Conservation (phyloP, 441 rosid species). For the Cnidoscolus chayamansa region DNA sequence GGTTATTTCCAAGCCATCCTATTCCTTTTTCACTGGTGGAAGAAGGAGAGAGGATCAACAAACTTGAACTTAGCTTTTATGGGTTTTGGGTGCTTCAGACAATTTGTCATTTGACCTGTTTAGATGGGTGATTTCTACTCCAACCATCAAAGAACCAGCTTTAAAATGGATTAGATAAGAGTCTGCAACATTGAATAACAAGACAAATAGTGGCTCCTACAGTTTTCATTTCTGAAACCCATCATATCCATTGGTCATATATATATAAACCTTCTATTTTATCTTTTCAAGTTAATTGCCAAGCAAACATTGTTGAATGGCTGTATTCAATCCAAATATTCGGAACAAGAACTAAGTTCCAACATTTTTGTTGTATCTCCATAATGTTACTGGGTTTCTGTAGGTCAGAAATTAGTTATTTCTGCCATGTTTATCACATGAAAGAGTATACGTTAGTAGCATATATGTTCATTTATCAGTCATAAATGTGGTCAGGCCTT, state of each 20-base stretch:
- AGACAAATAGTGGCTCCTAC: slow-evolving; percentile 50
- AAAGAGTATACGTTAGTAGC: neutral
- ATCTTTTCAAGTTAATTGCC: neutral
- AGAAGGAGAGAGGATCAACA: too few species aligned
- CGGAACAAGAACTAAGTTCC: neutral
- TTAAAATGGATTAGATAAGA: slow-evolving; percentile 51
- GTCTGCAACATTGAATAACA: slow-evolving; percentile 54
- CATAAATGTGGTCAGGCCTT: neutral
- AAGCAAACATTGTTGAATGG: neutral
- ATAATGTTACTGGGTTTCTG: neutral
- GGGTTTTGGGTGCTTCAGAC: slow-evolving; percentile 31
- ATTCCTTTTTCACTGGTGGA: too few species aligned
- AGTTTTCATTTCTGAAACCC: slow-evolving; percentile 31
- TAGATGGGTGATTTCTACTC: slow-evolving; percentile 53
- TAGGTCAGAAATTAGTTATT: neutral
- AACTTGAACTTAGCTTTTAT: too few species aligned
- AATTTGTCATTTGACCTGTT: slow-evolving; percentile 72
- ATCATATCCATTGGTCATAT: neutral
- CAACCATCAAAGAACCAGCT: slow-evolving; percentile 55
- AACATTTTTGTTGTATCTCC: neutral
- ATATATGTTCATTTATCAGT: neutral
- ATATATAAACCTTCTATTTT: neutral
- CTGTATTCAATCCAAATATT: neutral
- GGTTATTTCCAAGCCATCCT: too few species aligned
- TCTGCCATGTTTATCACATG: neutral